These are phyloP conservation scores for Oenanthe javanica DNA, from an alignment of 140 eudicot genomes.

Conservation along the genomic window DNA sequence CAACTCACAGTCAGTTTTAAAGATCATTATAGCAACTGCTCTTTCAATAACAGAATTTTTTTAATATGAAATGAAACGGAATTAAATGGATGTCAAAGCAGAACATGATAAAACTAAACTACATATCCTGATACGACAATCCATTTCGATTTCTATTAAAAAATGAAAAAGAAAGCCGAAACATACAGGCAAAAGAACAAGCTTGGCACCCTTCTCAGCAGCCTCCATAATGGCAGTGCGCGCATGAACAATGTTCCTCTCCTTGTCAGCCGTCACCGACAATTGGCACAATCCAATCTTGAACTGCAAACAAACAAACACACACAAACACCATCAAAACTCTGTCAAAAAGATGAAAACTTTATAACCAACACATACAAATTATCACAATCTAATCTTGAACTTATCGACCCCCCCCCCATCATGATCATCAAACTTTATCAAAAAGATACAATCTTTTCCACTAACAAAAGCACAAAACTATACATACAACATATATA, in stretches of 20 bases:
- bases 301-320: constrained; percentile 29
- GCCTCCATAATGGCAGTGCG: constrained; percentile 72
- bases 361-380: not conserved
- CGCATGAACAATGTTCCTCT: constrained; percentile 72
- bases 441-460: not conserved
- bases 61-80: not conserved
- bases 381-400: constrained; percentile 66
- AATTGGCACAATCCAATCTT: constrained; percentile 83
- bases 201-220: constrained; percentile 85
- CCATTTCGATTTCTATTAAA: not conserved
- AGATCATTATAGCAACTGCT: not conserved
- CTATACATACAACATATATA: constrained; percentile 3
- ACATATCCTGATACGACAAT: not conserved
- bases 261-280: constrained; percentile 82
- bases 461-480: not conserved
- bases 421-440: not conserved
- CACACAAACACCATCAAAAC: not conserved
- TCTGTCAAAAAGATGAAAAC: not conserved
- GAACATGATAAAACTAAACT: not conserved
- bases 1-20: not conserved
- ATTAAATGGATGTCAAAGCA: not conserved
- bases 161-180: not conserved
- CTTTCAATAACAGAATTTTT: too few relatives aligned
- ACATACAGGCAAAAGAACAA: constrained; percentile 75
- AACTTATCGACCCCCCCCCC: constrained; percentile 29